A percentile compares a stretch with the other conserved stretches of the same genome.
Conservation (phyloP, 2,329 filamentous ascomycete species). For the Aureobasidium sp. region DNA sequence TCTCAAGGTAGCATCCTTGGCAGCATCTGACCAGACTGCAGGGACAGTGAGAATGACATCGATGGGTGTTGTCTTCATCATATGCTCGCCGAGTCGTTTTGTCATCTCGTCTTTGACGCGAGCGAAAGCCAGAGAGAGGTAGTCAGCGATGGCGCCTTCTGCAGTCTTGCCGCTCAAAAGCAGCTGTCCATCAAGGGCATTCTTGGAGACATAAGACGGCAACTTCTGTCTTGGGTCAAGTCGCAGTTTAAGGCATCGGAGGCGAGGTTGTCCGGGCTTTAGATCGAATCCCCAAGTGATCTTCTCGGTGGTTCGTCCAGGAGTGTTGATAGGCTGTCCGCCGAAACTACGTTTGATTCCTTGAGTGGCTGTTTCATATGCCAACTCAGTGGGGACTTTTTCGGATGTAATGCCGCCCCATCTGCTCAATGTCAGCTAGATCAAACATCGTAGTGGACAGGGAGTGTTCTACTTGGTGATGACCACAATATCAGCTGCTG, state of each 20-base stretch:
- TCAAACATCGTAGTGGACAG: no score
- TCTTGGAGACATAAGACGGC: conserved; percentile 70
- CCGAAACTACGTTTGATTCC: conserved; percentile 15
- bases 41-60: conserved; percentile 77
- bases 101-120: conserved; percentile 74
- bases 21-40: conserved; percentile 76
- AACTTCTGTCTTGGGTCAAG: conserved; percentile 74
- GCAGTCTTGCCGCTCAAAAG: conserved; percentile 69
- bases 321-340: conserved; percentile 1
- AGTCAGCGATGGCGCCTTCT: conserved; percentile 71
- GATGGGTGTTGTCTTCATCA: conserved; percentile 53
- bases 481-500: no score
- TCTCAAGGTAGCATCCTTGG: conserved; percentile 74
- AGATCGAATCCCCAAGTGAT: conserved; percentile 78
- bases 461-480: no score
- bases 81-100: conserved; percentile 54
- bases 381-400: conserved; percentile 75
- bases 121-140: no score
- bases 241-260: conserved; percentile 79
- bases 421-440: conserved; percentile 71
- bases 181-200: conserved; percentile 65
- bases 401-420: conserved; percentile 82
- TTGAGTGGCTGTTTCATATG: conserved; percentile 45
- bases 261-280: conserved; percentile 65
- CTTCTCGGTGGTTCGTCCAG: no score